Evolutionary conservation across 495 filamentous ascomycete species (phyloP).

Genomic region (Copromyces sp.): DNA sequence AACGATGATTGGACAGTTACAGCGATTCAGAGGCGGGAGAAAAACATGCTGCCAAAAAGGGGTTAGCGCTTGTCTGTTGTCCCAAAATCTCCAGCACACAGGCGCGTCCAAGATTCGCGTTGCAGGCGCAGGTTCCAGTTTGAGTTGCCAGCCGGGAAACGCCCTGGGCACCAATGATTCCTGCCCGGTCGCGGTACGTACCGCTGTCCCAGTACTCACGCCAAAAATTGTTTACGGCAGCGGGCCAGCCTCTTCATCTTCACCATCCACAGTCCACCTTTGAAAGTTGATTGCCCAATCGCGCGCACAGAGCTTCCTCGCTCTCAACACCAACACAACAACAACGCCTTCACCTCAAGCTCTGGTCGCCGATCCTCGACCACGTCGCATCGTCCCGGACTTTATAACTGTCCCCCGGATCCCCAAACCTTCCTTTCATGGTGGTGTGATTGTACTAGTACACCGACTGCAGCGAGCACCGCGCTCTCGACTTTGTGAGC

Average conservation of each 20-base stretch:
- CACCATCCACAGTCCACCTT: neutral
- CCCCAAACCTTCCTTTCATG: neutral
- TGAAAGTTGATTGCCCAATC: neutral
- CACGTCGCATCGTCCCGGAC: neutral
- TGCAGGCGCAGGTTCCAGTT: neutral
- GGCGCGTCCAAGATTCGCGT: slow-evolving; percentile 8
- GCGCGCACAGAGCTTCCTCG: slow-evolving; percentile 2
- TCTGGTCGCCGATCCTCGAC: slow-evolving; percentile 1
- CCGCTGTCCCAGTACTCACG: neutral
- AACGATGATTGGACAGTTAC: neutral
- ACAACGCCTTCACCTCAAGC: neutral
- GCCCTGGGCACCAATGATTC: slow-evolving; percentile 18
- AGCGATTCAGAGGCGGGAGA: neutral
- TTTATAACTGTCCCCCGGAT: neutral
- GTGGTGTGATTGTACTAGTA: slow-evolving; percentile 16
- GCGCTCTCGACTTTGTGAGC: neutral
- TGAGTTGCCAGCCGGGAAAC: neutral
- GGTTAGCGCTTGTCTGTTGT: neutral
- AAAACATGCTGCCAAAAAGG: neutral
- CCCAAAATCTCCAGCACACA: neutral
- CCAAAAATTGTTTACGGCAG: slow-evolving; percentile 29
- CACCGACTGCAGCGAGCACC: slow-evolving; percentile 7
- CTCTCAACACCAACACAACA: slow-evolving; percentile 5
- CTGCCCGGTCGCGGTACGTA: slow-evolving; percentile 5
- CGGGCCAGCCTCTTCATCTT: slow-evolving; percentile 13